Evolutionary conservation across 768 basidiomycete species (phyloP).

Genomic region (Psilocybe cyanescens): DNA sequence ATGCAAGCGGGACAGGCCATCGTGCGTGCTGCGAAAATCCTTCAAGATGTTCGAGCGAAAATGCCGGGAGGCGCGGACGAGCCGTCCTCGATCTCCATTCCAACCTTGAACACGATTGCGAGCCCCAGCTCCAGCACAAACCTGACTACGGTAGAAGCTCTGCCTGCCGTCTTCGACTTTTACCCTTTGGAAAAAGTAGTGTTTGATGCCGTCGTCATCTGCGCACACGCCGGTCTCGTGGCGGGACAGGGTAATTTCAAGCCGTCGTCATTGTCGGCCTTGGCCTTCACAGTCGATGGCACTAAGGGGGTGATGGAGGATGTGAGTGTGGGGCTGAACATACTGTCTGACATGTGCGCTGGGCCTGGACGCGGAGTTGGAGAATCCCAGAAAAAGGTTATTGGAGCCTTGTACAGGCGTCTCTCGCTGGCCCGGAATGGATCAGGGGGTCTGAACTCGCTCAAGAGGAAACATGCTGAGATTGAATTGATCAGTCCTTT

Average conservation of each 20-base stretch:
- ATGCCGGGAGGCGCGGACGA: not conserved
- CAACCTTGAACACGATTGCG: not conserved
- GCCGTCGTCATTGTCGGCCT: not conserved
- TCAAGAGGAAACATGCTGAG: conserved; percentile 32
- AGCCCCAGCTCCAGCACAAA: conserved; percentile 1
- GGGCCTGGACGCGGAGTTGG: conserved; percentile 21
- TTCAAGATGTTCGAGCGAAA: conserved; percentile 29
- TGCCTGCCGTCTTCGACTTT: conserved; percentile 26
- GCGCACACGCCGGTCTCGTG: conserved; percentile 60
- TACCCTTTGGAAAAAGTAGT: conserved; percentile 59
- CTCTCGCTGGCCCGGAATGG: not conserved
- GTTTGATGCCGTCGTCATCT: conserved; percentile 65
- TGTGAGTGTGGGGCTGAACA: conserved; percentile 27
- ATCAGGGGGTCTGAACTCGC: conserved; percentile 13
- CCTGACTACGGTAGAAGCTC: not conserved
- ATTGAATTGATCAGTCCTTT: conserved; percentile 10
- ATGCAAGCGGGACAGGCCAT: conserved; percentile 71
- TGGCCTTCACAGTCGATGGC: not conserved
- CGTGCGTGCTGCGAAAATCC: conserved; percentile 49
- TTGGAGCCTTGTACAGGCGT: conserved; percentile 16
- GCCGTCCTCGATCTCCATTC: not conserved
- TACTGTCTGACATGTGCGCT: conserved; percentile 23
- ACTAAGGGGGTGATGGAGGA: conserved; percentile 25
- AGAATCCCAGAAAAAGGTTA: conserved; percentile 20
- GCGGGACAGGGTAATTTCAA: not conserved